These are phyloP conservation scores for Pulveroboletus sp. DNA, from an alignment of 768 basidiomycete genomes.

Conservation along the genomic window DNA sequence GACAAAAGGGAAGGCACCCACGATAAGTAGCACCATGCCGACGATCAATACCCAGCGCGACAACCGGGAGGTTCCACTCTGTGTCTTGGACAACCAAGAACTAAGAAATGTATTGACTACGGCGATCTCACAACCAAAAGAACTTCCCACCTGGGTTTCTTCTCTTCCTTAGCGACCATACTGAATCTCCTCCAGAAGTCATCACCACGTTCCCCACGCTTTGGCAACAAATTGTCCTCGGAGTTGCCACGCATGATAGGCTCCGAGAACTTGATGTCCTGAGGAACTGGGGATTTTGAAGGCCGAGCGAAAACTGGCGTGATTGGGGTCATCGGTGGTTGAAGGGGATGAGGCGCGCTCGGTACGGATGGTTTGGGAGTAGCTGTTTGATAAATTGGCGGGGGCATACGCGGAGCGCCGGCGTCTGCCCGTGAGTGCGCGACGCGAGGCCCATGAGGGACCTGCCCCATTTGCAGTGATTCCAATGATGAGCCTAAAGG, in stretches of 20 bases:
- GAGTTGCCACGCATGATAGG: constrained; percentile 63
- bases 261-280: constrained; percentile 46
- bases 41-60: constrained; percentile 68
- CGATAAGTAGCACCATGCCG: constrained; percentile 54
- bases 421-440: constrained; percentile 16
- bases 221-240: constrained; percentile 64
- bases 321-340: constrained; percentile 74
- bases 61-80: constrained; percentile 45
- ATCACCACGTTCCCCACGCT: constrained; percentile 68
- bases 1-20: constrained; percentile 25
- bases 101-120: constrained; percentile 29
- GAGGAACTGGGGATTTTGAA: constrained; percentile 30
- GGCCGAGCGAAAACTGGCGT: constrained; percentile 74
- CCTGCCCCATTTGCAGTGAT: constrained; percentile 29
- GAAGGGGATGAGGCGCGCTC: constrained; percentile 64
- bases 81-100: constrained; percentile 65
- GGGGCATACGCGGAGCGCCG: constrained; percentile 25
- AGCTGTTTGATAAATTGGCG: constrained; percentile 30
- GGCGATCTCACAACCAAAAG: not conserved
- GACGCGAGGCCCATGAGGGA: constrained; percentile 23
- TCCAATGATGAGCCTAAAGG: constrained; percentile 22
- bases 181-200: constrained; percentile 87
- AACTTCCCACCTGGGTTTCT: constrained; percentile 42
- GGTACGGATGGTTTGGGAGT: constrained; percentile 36
- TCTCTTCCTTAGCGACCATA: constrained; percentile 72